Evolutionary conservation across 495 filamentous ascomycete genomes (phyloP), one percentile per base, ranked within the genome.

Genomic region (Neurospora sp.): DNA sequence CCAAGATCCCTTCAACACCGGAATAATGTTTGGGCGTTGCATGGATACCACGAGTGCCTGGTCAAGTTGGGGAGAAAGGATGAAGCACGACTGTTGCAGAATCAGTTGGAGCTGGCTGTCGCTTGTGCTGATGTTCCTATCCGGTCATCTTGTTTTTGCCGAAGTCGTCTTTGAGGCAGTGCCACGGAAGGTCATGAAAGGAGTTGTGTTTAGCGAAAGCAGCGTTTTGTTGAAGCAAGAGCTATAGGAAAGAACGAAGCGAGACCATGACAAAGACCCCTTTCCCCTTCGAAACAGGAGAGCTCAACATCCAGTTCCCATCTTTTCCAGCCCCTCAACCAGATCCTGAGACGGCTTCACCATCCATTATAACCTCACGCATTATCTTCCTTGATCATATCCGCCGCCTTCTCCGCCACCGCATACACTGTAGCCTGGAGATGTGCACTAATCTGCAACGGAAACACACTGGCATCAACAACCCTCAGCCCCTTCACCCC

Each of bases 11-110:
- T 87, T 69, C 88, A 86, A 62, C 90, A 92, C 77, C 87, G 86
- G 1, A 89, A 88, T 69, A 92, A 92, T 75, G 87, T 92, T 4
- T 92, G 90, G 90, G 85, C 89, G 39, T 82, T 92, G 69, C 88
- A 91, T 75, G 90, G 90, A 0, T 88, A 86, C 71, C 84, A 91
- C 72, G 90, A 92, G 81, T 91, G 90, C 77, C 72, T 91, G 48
- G 74, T 81, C 12, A 87, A 79, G 71, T 74, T 91, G 48, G 86
- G 86, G 0, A 76, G 86, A 2, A 73, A 70, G 5, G 80, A 77
- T 0, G 90, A 91, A 74, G 89, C 89, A 0, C 77, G 78, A 18
- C 80, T 85, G 31, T 72, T 91, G 8, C 78, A 84, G 70, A 82
- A 82, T 7, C 83, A 86, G 74, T 75, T 92, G 39, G 82, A 82